A percentile compares a stretch with the other conserved stretches of the same genome.
These are phyloP conservation scores for Angomonas deanei DNA, from an alignment of 208 protist species.

Conservation along the genomic window DNA sequence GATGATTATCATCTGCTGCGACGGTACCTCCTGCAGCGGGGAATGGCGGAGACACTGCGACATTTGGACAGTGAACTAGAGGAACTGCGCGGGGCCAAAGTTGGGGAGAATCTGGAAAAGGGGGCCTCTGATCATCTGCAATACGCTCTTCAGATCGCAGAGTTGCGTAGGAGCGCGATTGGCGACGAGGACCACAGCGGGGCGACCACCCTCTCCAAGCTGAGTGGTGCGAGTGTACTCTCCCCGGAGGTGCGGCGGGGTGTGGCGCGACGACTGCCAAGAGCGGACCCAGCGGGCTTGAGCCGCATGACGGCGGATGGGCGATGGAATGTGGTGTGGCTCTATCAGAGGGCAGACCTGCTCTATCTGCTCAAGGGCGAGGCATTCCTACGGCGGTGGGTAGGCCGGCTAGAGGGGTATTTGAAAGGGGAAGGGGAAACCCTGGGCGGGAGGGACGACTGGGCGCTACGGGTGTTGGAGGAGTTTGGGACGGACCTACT, in stretches of 20 bases:
- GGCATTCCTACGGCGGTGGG: background rate
- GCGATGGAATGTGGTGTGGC: background rate
- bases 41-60: slow-evolving; percentile 30
- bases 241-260: no score
- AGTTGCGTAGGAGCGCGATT: no score
- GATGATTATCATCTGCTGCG: slow-evolving; percentile 29
- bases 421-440: background rate
- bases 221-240: no score
- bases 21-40: slow-evolving; percentile 40
- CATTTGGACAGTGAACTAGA: slow-evolving; percentile 38
- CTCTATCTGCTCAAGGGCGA: background rate
- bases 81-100: slow-evolving; percentile 11
- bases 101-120: background rate
- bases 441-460: background rate
- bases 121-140: background rate
- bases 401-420: background rate
- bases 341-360: background rate
- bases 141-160: background rate
- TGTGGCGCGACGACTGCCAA: no score
- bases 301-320: background rate
- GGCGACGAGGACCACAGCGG: no score
- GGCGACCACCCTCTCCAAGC: no score
- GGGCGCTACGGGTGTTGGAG: background rate
- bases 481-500: background rate
- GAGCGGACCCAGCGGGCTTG: no score